These are phyloP conservation scores for Tylopilus sp. DNA, from an alignment of 768 basidiomycete genomes.

Conservation along the genomic window DNA sequence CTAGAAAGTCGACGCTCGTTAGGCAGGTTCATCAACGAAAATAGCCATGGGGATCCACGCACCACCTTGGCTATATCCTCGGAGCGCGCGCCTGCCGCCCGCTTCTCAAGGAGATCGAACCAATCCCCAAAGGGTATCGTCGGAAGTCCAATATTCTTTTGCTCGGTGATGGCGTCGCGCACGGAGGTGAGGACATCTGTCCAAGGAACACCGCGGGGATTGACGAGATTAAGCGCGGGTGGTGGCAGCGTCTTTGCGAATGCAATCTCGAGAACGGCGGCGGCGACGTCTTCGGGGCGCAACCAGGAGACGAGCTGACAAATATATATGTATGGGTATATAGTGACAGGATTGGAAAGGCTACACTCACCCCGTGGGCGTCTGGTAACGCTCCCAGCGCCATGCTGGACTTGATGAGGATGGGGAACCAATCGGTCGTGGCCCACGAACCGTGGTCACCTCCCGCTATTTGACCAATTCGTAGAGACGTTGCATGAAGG, in stretches of 20 bases:
- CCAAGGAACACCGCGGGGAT: conserved; percentile 35
- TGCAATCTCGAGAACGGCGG: conserved; percentile 33
- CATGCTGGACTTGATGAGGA: conserved; percentile 36
- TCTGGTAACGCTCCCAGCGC: conserved; percentile 26
- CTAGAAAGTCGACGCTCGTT: conserved; percentile 9
- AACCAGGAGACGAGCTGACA: conserved; percentile 34
- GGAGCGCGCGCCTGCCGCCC: conserved; percentile 13
- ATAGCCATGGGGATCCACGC: not conserved
- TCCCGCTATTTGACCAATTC: conserved; percentile 47
- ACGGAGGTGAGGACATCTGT: conserved; percentile 23
- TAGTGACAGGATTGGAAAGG: too few species aligned
- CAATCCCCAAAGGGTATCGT: conserved; percentile 29
- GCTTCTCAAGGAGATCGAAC: conserved; percentile 27
- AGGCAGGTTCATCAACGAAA: not conserved
- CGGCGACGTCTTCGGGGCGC: conserved; percentile 33
- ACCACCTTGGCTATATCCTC: conserved; percentile 5
- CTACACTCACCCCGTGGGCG: conserved; percentile 32
- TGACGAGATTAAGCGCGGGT: conserved; percentile 34
- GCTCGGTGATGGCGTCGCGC: conserved; percentile 12
- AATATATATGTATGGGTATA: not conserved
- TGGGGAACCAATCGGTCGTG: conserved; percentile 45
- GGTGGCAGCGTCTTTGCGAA: conserved; percentile 19
- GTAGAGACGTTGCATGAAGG: conserved; percentile 34
- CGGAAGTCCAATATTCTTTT: conserved; percentile 6
- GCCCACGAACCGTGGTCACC: conserved; percentile 42